A percentile compares a stretch with the other conserved stretches of the same genome.
Evolutionary conservation across 805 yeast species (phyloP).

Genomic region (Zygotorulaspora florentina): DNA sequence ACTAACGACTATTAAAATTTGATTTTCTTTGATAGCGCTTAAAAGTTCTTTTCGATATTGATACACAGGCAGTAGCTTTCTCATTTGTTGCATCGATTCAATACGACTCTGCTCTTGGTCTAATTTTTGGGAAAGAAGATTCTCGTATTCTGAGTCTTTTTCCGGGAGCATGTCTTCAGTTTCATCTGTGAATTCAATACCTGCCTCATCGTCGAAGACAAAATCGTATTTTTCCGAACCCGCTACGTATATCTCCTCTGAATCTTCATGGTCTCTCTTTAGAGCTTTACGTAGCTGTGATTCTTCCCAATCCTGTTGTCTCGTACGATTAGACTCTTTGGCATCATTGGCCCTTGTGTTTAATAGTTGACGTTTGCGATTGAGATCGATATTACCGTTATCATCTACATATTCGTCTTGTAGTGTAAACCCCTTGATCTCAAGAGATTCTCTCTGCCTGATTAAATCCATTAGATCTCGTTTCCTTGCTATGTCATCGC

Average conservation of each 20-base stretch:
- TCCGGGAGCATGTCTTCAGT: conserved; percentile 30
- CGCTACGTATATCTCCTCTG: conserved; percentile 28
- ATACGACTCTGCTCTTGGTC: conserved; percentile 28
- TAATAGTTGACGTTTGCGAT: conserved; percentile 50
- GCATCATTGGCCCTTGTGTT: conserved; percentile 32
- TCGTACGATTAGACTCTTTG: conserved; percentile 23
- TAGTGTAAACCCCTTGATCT: conserved; percentile 42
- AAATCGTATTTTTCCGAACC: conserved; percentile 54
- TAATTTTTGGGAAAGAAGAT: conserved; percentile 16
- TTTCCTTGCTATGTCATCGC: conserved; percentile 48
- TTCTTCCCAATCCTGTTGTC: conserved; percentile 37
- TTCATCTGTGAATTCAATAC: conserved; percentile 51
- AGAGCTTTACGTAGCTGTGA: conserved; percentile 31
- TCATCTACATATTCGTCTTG: conserved; percentile 56
- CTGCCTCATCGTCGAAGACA: conserved; percentile 67
- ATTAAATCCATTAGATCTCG: conserved; percentile 46
- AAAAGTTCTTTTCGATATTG: conserved; percentile 57
- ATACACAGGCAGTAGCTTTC: conserved; percentile 74
- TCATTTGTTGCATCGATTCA: conserved; percentile 43
- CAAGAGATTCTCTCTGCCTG: conserved; percentile 37
- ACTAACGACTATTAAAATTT: conserved; percentile 72
- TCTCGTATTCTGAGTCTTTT: conserved; percentile 32
- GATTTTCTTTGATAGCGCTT: conserved; percentile 55
- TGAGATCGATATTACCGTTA: conserved; percentile 50
- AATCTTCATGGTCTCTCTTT: conserved; percentile 8